Base-by-base conservation (phyloP, 1,284 basidiomycete genomes). In the Peniophora sp. region DNA sequence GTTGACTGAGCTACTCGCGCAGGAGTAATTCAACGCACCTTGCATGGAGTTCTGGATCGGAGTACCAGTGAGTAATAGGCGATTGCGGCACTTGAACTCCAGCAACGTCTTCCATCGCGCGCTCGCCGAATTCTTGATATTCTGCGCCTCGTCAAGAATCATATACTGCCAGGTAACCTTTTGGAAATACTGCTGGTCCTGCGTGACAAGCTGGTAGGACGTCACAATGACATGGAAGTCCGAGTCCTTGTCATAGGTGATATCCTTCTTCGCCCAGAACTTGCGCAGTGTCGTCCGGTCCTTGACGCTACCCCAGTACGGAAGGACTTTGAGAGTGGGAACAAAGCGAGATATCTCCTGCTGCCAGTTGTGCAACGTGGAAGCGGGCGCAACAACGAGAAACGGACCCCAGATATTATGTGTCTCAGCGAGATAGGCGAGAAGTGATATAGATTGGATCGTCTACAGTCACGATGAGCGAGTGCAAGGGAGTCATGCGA, bases 41-140 rank as follows among this genome's bases (percentile, higher is more conserved):
- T 99, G 96, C 97, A 99, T 99, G 43, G 93, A 97, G 69, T 99
- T 99, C 67, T 99, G 97, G 56, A 99, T 97, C 0, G 97, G 97
- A 34, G 97, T 99, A 56, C 97, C 97, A 0, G 97, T 99, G 35
- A 99, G 75, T 22, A 99, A 75, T 11, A 99, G 75, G 46, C 97
- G 81, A 71, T 99, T 99, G 55, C 97, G 84, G 65, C 97, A 99
- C 54, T 96, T 92, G 70, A 99, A 93, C 17, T 92, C 90, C 35
- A 99, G 80, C 17, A 99, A 74, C 9, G 96, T 97, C 72, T 98
- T 99, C 97, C 97, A 99, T 47, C 97, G 82, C 23, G 91, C 91
- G 68, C 91, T 95, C n/a, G 88, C 85, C 11, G 96, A 94, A 61
- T 95, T 97, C 76, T 99, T 99, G 79, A 99, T 99, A 53, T 98